These are phyloP conservation scores for Pisolithus albus DNA, from an alignment of 768 basidiomycete genomes.

Conservation along the genomic window DNA sequence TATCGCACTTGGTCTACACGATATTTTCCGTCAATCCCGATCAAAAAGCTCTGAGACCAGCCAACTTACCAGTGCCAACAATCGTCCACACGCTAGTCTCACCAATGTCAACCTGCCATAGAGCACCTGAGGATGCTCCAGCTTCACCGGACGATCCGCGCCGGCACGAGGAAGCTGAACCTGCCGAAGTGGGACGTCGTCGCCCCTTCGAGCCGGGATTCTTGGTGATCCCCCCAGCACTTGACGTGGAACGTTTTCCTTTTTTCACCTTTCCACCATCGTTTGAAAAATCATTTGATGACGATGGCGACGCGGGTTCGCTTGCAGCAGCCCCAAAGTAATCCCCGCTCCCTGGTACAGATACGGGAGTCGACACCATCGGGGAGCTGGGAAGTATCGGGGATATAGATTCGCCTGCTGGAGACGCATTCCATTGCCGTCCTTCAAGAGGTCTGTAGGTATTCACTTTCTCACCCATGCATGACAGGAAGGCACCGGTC, in stretches of 20 bases:
- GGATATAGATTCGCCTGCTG: conserved; percentile 40
- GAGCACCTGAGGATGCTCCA: conserved; percentile 67
- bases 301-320: conserved; percentile 59
- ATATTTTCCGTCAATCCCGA: conserved; percentile 12
- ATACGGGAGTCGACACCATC: conserved; percentile 53
- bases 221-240: conserved; percentile 41
- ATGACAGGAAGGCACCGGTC: conserved; percentile 79
- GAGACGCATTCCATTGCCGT: conserved; percentile 63
- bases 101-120: conserved; percentile 88
- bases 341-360: conserved; percentile 47
- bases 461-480: conserved; percentile 92
- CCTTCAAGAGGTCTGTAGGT: conserved; percentile 82
- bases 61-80: conserved; percentile 69
- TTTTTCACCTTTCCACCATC: conserved; percentile 84
- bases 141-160: conserved; percentile 62
- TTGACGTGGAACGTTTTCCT: conserved; percentile 68
- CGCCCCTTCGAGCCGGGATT: conserved; percentile 42
- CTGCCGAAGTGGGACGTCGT: conserved; percentile 71
- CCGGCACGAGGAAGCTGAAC: conserved; percentile 59
- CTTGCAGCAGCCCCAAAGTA: conserved; percentile 64
- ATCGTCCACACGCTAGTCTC: conserved; percentile 95
- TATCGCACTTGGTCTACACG: conserved; percentile 78
- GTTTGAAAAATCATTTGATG: conserved; percentile 64
- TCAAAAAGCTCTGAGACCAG: background rate
- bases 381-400: conserved; percentile 67